Base-by-base conservation (phyloP, 768 basidiomycete species). In the Guyanaporus albipodus region DNA sequence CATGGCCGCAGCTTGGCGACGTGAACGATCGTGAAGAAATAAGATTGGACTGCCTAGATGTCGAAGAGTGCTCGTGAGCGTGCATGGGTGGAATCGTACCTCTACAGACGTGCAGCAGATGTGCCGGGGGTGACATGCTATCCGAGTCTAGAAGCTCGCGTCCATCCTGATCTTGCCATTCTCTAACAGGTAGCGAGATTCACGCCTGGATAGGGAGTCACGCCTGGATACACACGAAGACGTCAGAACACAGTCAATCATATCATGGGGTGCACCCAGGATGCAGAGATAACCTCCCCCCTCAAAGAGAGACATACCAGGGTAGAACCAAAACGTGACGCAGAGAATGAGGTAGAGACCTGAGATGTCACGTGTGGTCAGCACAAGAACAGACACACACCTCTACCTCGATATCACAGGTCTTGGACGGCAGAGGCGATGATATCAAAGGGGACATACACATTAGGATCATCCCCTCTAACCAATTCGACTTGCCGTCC, bases 401-500 rank as follows among this genome's bases (percentile, higher is more conserved):
- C 22, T n/a, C n/a, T n/a, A n/a, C n/a, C n/a, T n/a, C n/a, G n/a
- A n/a, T n/a, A n/a, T n/a, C n/a, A n/a, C n/a, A n/a, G n/a, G n/a
- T n/a, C n/a, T n/a, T n/a, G n/a, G n/a, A n/a, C n/a, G n/a, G n/a
- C n/a, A n/a, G n/a, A n/a, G n/a, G n/a, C n/a, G n/a, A n/a, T n/a
- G 17, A 8, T 12, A 9, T 27, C 27, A 14, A 11, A 4, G 10
- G 14, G 8, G 22, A 56, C 71, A 38, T 53, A 78, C 83, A 80
- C 46, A 90, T 78, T n/a, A 91, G 73, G 46, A 90, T 82, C 56
- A 82, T 66, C 19, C 90, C 91, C 66, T 95, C 92, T n/a, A 96
- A 73, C 83, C 92, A 96, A 64, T 94, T 95, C 23, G 85, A 88
- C 60, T 82, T 87, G 11, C 91, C 91, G 55, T 96, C 94, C 39